Evolutionary conservation across 306 rosid species (phyloP).

Genomic region (Astragalus glycyphyllos): DNA sequence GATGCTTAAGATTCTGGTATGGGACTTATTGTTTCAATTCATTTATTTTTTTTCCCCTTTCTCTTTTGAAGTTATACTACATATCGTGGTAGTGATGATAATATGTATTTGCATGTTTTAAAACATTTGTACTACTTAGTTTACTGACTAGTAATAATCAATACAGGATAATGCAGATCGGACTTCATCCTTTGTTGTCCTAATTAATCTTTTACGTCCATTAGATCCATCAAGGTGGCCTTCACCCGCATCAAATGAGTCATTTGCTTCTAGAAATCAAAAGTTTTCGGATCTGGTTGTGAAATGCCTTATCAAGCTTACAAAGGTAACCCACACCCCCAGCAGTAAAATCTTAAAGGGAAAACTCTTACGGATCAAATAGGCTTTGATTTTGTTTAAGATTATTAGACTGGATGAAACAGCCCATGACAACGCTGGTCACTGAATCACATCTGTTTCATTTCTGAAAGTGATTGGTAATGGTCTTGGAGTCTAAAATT

Average conservation of each 20-base stretch:
- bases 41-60: neutral
- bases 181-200: conserved; percentile 92
- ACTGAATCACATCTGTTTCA: conserved; percentile 17
- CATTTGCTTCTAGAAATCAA: conserved; percentile 87
- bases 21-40: conserved; percentile 23
- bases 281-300: conserved; percentile 97
- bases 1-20: conserved; percentile 98
- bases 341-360: neutral
- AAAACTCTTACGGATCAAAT: conserved; percentile 11
- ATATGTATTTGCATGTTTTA: conserved; percentile 9
- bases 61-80: neutral
- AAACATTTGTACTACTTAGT: conserved; percentile 14
- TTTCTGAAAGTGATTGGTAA: neutral
- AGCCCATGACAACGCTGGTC: neutral
- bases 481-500: neutral
- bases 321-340: conserved; percentile 65
- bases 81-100: neutral
- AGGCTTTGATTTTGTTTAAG: neutral
- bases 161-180: conserved; percentile 98
- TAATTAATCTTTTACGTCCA: conserved; percentile 88
- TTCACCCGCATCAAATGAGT: conserved; percentile 82
- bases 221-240: conserved; percentile 99
- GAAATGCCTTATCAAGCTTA: conserved; percentile 97
- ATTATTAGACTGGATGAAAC: conserved; percentile 11
- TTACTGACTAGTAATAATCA: conserved; percentile 34